phyloP scores from a whole-genome alignment of 2,329 filamentous ascomycete genomes.

The Fusarium austroafricanum region DNA sequence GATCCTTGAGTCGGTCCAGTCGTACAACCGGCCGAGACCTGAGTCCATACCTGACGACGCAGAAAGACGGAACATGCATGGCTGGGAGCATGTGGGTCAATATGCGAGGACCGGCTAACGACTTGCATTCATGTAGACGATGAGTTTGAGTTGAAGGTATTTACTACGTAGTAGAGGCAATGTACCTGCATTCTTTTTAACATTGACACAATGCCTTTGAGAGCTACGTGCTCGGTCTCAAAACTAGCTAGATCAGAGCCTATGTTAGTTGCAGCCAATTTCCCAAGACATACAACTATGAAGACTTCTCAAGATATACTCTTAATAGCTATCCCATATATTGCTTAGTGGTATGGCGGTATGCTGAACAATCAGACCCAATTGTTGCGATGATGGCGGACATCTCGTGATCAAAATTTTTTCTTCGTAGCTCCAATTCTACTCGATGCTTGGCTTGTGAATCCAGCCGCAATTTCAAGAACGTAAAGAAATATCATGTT shows the following conservation, averaged over 20 bases:
- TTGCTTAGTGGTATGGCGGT: slow-evolving; percentile 22
- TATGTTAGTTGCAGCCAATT: slow-evolving; percentile 1
- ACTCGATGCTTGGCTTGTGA: slow-evolving; percentile 1
- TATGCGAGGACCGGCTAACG: slow-evolving; percentile 27
- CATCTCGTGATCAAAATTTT: slow-evolving; percentile 27
- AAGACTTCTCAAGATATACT: not conserved
- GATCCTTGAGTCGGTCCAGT: slow-evolving; percentile 34
- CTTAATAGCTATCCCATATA: slow-evolving; percentile 8
- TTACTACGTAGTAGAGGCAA: too few relatives aligned
- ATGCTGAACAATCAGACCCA: slow-evolving; percentile 5
- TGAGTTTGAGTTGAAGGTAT: slow-evolving; percentile 7
- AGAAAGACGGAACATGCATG: slow-evolving; percentile 17
- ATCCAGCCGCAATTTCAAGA: slow-evolving; percentile 14
- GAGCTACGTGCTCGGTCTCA: slow-evolving; percentile 1
- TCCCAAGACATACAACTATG: not conserved
- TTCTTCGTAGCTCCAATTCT: slow-evolving; percentile 1
- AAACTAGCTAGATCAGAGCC: slow-evolving; percentile 7
- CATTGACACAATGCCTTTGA: not conserved
- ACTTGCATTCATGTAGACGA: slow-evolving; percentile 7
- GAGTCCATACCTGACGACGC: slow-evolving; percentile 14
- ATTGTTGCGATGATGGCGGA: not conserved
- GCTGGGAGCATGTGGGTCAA: slow-evolving; percentile 26
- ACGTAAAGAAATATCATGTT: slow-evolving; percentile 17
- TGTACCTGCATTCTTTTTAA: slow-evolving; percentile 23
- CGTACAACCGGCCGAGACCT: slow-evolving; percentile 40